phyloP scores from a whole-genome alignment of 495 filamentous ascomycete species.

The Apiosordaria backusii region DNA sequence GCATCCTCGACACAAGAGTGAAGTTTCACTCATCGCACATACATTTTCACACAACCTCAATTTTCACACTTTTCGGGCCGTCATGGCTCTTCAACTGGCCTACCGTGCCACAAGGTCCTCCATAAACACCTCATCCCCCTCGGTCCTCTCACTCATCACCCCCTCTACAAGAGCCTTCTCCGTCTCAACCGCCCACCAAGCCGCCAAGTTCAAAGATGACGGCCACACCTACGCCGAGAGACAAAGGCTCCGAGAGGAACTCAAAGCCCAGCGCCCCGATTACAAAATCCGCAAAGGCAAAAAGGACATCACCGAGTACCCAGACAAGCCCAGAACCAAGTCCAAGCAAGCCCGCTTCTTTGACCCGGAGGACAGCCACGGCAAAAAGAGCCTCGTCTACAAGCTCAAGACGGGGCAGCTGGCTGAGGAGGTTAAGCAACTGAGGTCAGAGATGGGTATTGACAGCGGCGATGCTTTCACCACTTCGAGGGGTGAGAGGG shows the following conservation, averaged over 20 bases:
- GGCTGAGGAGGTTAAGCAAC: slow-evolving; percentile 18
- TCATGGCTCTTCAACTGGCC: slow-evolving; percentile 24
- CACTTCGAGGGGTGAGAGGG: slow-evolving; percentile 5
- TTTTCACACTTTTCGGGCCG: not conserved
- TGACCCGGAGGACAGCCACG: slow-evolving; percentile 37
- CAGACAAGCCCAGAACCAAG: slow-evolving; percentile 29
- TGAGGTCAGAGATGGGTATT: not conserved
- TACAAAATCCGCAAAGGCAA: slow-evolving; percentile 46
- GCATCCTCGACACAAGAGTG: not conserved
- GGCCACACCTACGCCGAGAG: slow-evolving; percentile 29
- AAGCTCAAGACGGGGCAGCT: slow-evolving; percentile 34
- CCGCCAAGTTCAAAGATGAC: slow-evolving; percentile 7
- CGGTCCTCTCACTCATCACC: slow-evolving; percentile 9
- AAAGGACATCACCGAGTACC: slow-evolving; percentile 40
- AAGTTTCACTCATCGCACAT: too few species aligned
- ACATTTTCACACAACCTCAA: too few species aligned
- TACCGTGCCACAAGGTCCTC: slow-evolving; percentile 24
- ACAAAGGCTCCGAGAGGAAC: slow-evolving; percentile 21
- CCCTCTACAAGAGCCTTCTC: slow-evolving; percentile 17
- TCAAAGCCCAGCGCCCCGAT: slow-evolving; percentile 17
- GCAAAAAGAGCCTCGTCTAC: slow-evolving; percentile 47
- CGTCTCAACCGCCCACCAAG: slow-evolving; percentile 31
- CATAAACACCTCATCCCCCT: not conserved
- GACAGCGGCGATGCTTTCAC: slow-evolving; percentile 2
- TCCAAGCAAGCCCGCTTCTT: slow-evolving; percentile 43